phyloP scores from a whole-genome alignment of 2,329 filamentous ascomycete genomes.

The Pseudogymnoascus sp. region DNA sequence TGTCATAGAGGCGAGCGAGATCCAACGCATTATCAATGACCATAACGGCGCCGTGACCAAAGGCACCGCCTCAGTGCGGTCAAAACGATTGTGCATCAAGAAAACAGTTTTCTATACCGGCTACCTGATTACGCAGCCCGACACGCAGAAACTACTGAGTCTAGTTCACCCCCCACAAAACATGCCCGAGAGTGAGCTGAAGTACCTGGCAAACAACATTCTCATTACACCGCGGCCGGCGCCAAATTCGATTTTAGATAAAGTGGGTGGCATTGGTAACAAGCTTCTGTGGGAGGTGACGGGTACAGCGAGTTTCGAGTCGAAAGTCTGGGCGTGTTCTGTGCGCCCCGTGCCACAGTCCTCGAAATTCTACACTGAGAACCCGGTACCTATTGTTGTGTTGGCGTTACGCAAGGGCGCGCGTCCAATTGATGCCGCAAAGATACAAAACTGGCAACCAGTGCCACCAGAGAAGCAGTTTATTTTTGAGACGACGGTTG shows the following conservation, averaged over 20 bases:
- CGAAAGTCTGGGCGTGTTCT: conserved; percentile 79
- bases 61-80: conserved; percentile 24
- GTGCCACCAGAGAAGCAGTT: conserved; percentile 62
- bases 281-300: conserved; percentile 79
- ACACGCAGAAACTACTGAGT: conserved; percentile 62
- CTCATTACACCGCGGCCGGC: conserved; percentile 77
- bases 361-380: conserved; percentile 68
- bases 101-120: conserved; percentile 87
- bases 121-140: conserved; percentile 68
- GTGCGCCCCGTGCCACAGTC: conserved; percentile 63
- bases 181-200: conserved; percentile 61
- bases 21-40: conserved; percentile 81
- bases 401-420: conserved; percentile 69
- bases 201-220: conserved; percentile 80
- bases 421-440: conserved; percentile 68
- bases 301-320: conserved; percentile 64
- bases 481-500: conserved; percentile 73
- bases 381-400: conserved; percentile 68
- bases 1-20: conserved; percentile 67
- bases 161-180: conserved; percentile 57
- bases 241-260: conserved; percentile 62
- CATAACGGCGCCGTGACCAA: conserved; percentile 60
- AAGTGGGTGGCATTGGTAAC: conserved; percentile 77
- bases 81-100: conserved; percentile 58
- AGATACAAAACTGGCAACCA: conserved; percentile 77